Evolutionary conservation across 2,329 filamentous ascomycete genomes (phyloP), one percentile per base, ranked within the genome.

Genomic region (Lachnellula occidentalis): DNA sequence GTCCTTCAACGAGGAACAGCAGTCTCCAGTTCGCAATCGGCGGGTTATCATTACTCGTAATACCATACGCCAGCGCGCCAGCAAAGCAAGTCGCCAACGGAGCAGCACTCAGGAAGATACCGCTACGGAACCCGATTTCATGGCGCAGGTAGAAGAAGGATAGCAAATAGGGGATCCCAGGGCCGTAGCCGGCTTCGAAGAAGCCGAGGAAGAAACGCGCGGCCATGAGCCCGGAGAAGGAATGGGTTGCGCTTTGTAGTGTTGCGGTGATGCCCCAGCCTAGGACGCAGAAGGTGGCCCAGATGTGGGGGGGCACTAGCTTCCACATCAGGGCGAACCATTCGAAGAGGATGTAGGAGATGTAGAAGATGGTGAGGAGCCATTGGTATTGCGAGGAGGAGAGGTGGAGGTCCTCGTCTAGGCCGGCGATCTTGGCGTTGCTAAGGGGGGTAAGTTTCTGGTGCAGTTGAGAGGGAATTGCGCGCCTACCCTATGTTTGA

Each of bases 71-170:
- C 7, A 87, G 70, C 2, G 84, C 85, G 54, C 85, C 85, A 0
- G 85, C 83, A 63, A 88, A 89, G 4, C 81, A 84, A 46, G 83
- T 88, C 4, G 85, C 85, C 14, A 88, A 72, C 1, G 86, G 85
- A 0, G 83, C 85, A 15, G 72, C 70, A 63, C 71, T 85, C 53
- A 92, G 78, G 68, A 89, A 88, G 5, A 91, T 72, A 9, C 86
- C 87, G 15, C 82, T 86, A 24, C 88, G 77, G 55, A 88, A 78
- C 1, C 87, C 88, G 9, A 92, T 74, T 64, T 92, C 88, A 17
- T 70, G 62, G 5, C 76, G 64, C 6, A 71, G 67, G 54, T 78
- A 78, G 61, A 78, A 77, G 62, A 77, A 76, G 7, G 70, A 73
- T 5, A 77, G 66, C 21, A 76, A 70, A 45, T 73, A 61, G 70